Evolutionary conservation across 2,329 filamentous ascomycete species (phyloP).

Genomic region (Aspergillus niger): DNA sequence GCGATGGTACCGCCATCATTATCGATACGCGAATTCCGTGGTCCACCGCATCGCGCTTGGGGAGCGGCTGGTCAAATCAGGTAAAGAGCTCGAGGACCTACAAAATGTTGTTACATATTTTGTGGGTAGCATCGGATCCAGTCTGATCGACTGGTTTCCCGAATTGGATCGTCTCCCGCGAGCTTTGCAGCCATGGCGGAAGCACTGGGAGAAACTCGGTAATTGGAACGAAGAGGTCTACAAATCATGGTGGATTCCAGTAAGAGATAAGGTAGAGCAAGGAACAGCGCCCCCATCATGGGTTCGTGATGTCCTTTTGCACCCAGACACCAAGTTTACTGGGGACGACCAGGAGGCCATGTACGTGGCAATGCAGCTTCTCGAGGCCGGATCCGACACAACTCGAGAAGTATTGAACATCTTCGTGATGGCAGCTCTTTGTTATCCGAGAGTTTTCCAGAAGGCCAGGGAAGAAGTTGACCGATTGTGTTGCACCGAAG

Average conservation of each 20-base stretch:
- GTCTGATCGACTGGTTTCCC: constrained; percentile 45
- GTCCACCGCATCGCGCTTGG: constrained; percentile 41
- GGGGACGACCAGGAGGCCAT: constrained; percentile 42
- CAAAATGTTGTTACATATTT: constrained; percentile 42
- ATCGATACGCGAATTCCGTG: constrained; percentile 45
- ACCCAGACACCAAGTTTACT: constrained; percentile 30
- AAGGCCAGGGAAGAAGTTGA: constrained; percentile 23
- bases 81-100: constrained; percentile 39
- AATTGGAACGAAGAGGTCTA: constrained; percentile 39
- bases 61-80: constrained; percentile 33
- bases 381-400: constrained; percentile 51
- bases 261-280: constrained; percentile 27
- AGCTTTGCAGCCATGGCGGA: constrained; percentile 25
- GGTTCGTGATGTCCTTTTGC: constrained; percentile 38
- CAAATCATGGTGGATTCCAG: constrained; percentile 37
- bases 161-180: constrained; percentile 33
- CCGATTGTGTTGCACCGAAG: background rate
- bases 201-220: constrained; percentile 39
- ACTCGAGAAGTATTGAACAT: constrained; percentile 42
- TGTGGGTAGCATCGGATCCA: constrained; percentile 37
- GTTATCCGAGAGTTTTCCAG: constrained; percentile 25
- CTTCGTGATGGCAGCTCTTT: constrained; percentile 33
- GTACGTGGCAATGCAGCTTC: constrained; percentile 43
- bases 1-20: constrained; percentile 44
- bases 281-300: constrained; percentile 38